Conservation (phyloP, 2,329 filamentous ascomycete species). For the Teratosphaeria nubilosa region DNA sequence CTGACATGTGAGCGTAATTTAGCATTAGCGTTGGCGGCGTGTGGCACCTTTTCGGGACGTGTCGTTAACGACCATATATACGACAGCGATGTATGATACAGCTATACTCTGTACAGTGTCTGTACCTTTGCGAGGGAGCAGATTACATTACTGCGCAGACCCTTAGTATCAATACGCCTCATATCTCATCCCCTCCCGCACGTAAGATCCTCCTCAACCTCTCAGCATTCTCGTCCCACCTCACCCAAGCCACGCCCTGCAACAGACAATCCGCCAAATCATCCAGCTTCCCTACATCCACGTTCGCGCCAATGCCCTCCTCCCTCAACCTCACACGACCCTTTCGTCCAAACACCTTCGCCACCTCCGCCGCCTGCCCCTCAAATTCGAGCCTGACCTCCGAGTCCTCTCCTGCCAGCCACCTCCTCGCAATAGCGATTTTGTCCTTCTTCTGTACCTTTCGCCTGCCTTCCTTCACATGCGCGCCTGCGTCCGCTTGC, state of each 20-base stretch:
- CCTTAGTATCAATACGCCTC: background rate
- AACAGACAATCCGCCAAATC: conserved; percentile 72
- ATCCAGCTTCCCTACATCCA: conserved; percentile 53
- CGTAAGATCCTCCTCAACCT: background rate
- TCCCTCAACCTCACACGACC: conserved; percentile 10
- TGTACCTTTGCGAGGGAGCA: too few relatives aligned
- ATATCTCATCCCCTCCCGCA: background rate
- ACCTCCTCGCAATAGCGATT: conserved; percentile 50
- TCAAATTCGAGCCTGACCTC: conserved; percentile 20
- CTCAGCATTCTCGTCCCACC: conserved; percentile 55
- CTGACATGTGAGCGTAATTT: background rate
- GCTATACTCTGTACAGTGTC: background rate
- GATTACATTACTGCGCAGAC: too few relatives aligned
- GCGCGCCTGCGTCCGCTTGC: background rate
- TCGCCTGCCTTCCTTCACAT: background rate
- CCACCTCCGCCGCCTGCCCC: conserved; percentile 27
- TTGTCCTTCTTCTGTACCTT: conserved; percentile 48
- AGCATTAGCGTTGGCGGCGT: background rate
- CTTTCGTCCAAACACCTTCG: conserved; percentile 22
- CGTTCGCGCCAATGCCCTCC: background rate
- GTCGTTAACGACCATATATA: background rate
- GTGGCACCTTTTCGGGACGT: background rate
- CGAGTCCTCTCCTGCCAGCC: conserved; percentile 31
- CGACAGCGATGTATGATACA: background rate
- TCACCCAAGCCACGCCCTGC: conserved; percentile 66